Conservation (phyloP, 495 filamentous ascomycete genomes). For the Hyaloscypha hepaticicola region DNA sequence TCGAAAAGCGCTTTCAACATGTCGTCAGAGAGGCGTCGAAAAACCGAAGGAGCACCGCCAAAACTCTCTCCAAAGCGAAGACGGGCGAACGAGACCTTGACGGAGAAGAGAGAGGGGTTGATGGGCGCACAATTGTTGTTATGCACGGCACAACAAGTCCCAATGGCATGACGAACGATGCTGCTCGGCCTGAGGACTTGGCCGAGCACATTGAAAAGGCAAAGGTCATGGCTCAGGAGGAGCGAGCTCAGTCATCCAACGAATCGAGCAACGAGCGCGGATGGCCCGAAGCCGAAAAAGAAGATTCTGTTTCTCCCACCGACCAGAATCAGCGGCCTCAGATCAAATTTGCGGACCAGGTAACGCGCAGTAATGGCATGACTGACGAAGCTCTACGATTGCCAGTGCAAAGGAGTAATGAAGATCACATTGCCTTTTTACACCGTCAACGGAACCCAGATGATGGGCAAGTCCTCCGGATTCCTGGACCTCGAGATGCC, state of each 20-base stretch:
- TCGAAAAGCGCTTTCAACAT: slow-evolving; percentile 88
- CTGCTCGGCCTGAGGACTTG: slow-evolving; percentile 8
- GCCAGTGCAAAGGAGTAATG: slow-evolving; percentile 57
- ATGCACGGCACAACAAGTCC: slow-evolving; percentile 51
- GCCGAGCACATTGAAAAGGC: slow-evolving; percentile 12
- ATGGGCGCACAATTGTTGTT: slow-evolving; percentile 70
- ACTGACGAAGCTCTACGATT: slow-evolving; percentile 39
- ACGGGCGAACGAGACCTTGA: slow-evolving; percentile 42
- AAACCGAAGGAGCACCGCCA: slow-evolving; percentile 45
- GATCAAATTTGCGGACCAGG: slow-evolving; percentile 63
- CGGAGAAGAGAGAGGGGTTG: slow-evolving; percentile 65
- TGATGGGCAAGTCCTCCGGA: slow-evolving; percentile 70
- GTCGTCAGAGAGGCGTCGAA: slow-evolving; percentile 56
- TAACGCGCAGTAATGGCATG: slow-evolving; percentile 47
- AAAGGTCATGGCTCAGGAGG: slow-evolving; percentile 19
- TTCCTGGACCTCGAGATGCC: slow-evolving; percentile 83
- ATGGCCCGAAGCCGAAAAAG: neutral
- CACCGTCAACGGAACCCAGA: slow-evolving; percentile 78
- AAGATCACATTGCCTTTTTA: slow-evolving; percentile 82
- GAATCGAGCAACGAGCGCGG: slow-evolving; percentile 13
- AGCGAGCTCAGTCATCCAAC: slow-evolving; percentile 25
- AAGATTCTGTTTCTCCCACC: neutral
- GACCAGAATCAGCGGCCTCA: slow-evolving; percentile 5
- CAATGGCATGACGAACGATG: slow-evolving; percentile 27
- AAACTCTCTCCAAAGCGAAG: slow-evolving; percentile 53